These are phyloP conservation scores for Meyerozyma carpophila DNA, from an alignment of 1,139 yeast species.

Conservation along the genomic window DNA sequence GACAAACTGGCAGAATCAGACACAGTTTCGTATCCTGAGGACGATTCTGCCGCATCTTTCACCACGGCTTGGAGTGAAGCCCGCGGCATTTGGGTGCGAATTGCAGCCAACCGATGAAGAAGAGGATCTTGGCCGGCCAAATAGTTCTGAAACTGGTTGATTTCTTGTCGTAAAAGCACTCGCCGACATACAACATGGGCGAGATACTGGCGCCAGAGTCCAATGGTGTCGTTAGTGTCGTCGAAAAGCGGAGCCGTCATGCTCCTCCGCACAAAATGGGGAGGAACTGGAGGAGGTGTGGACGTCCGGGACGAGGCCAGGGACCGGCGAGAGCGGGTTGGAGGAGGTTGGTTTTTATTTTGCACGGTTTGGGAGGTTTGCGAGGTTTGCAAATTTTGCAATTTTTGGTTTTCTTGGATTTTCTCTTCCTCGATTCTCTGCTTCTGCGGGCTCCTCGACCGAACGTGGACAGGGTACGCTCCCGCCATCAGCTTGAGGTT, in stretches of 20 bases:
- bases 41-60: not conserved
- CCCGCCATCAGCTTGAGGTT: not conserved
- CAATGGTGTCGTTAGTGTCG: constrained; percentile 13
- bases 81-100: not conserved
- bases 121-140: constrained; percentile 12
- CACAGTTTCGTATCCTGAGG: not conserved
- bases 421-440: not conserved
- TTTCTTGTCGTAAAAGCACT: constrained; percentile 40
- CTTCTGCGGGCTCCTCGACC: not conserved
- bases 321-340: not conserved
- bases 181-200: constrained; percentile 32
- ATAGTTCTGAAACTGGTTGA: constrained; percentile 27
- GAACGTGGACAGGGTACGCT: not conserved
- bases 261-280: constrained; percentile 1
- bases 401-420: no score
- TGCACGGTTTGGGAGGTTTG: no score
- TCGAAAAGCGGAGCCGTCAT: constrained; percentile 1
- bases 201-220: constrained; percentile 36
- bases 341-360: not conserved
- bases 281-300: constrained; percentile 3
- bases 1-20: constrained; percentile 3
- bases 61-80: not conserved
- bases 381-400: no score
- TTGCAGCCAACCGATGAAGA: constrained; percentile 1
- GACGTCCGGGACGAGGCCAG: not conserved